phyloP scores from a whole-genome alignment of 768 basidiomycete species.

The Macrolepiota albuminosa region DNA sequence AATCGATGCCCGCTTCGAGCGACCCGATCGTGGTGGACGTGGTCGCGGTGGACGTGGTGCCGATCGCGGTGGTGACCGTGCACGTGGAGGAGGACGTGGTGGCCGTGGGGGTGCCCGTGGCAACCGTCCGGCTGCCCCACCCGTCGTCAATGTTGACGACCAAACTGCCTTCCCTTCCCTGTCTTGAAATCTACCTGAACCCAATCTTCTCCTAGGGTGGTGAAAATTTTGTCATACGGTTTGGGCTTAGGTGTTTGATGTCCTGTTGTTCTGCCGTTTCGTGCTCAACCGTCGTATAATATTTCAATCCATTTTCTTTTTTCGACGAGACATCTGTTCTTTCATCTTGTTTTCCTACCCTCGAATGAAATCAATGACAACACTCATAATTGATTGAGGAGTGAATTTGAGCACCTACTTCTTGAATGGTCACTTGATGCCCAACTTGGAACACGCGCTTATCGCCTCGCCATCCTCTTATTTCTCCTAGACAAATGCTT shows the following conservation, averaged over 20 bases:
- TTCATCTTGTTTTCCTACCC: slow-evolving; percentile 18
- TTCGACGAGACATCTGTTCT: slow-evolving; percentile 14
- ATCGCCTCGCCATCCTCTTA: background rate
- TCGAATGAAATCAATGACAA: slow-evolving; percentile 24
- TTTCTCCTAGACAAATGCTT: slow-evolving; percentile 28
- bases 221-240: slow-evolving; percentile 14
- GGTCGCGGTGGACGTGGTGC: slow-evolving; percentile 47
- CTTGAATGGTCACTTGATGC: slow-evolving; percentile 5
- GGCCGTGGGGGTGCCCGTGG: slow-evolving; percentile 42
- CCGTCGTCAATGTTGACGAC: slow-evolving; percentile 71
- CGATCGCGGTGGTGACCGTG: slow-evolving; percentile 39
- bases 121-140: slow-evolving; percentile 32
- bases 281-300: slow-evolving; percentile 17
- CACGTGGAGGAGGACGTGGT: slow-evolving; percentile 24
- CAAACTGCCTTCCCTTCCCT: slow-evolving; percentile 88
- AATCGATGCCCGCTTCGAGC: slow-evolving; percentile 86
- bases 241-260: slow-evolving; percentile 9
- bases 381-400: slow-evolving; percentile 8
- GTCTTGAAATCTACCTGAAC: slow-evolving; percentile 31
- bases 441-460: background rate
- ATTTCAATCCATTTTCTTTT: slow-evolving; percentile 13
- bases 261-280: slow-evolving; percentile 11
- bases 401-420: background rate
- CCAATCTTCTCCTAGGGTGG: slow-evolving; percentile 1
- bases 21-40: slow-evolving; percentile 66